These are phyloP conservation scores for Clitoria ternatea DNA, from an alignment of 306 rosid genomes.

Conservation along the genomic window DNA sequence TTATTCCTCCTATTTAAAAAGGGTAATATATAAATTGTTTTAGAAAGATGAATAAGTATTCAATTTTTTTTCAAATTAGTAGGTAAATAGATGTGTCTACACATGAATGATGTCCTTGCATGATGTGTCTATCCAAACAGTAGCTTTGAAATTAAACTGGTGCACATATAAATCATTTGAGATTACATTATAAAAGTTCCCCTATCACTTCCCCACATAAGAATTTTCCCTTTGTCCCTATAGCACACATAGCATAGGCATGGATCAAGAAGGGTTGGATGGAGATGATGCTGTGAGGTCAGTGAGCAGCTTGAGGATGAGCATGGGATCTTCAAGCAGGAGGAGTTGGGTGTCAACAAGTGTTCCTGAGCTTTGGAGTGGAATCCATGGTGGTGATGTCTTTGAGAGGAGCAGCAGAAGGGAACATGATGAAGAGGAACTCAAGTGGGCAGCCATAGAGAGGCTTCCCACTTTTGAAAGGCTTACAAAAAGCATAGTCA, in stretches of 20 bases:
- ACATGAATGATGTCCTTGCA: no score
- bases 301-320: conserved; percentile 37
- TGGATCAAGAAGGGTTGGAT: conserved; percentile 27
- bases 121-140: no score
- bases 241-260: background rate
- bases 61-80: no score
- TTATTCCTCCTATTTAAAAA: no score
- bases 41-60: no score
- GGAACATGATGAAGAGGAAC: conserved; percentile 62
- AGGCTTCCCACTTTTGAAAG: conserved; percentile 86
- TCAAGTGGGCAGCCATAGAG: conserved; percentile 86
- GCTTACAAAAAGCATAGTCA: conserved; percentile 54
- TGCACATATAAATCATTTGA: no score
- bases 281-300: conserved; percentile 26
- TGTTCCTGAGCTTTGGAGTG: conserved; percentile 9
- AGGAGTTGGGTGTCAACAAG: conserved; percentile 38
- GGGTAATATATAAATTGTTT: no score
- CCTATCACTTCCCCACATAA: background rate
- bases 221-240: background rate
- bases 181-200: background rate
- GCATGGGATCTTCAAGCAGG: conserved; percentile 39
- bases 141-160: no score
- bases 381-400: conserved; percentile 11
- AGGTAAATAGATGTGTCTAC: no score
- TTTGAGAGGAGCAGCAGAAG: conserved; percentile 41